Base-by-base conservation (phyloP, 2,329 filamentous ascomycete genomes). In the Xylaria sp. region DNA sequence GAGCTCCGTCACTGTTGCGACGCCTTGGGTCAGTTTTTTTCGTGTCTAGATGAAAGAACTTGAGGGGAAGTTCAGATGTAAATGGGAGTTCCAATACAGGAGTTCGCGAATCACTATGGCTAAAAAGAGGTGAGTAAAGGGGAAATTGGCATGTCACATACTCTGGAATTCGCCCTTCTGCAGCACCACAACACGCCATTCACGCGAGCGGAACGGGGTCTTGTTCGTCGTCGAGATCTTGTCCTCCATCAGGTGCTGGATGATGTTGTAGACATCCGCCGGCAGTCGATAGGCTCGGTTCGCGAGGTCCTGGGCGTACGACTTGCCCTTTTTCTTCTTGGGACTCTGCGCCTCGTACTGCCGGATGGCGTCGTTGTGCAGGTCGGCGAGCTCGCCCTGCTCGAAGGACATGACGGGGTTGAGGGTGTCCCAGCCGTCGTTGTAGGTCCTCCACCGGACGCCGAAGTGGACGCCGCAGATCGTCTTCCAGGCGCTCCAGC, bases 231-330 rank as follows among this genome's bases (percentile, higher is more conserved):
- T 46, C 17, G 26, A 41, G n/a, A 40, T 56, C 38, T 59, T 64
- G 21, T 62, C 57, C 11, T 60, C 55, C 9, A 66, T 21, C 21
- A 64, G 44, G 4, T 48, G 26, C 44, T 66, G 56, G 9, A 62
- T 1, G 42, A 39, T 54, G 24, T 61, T 58, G 39, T 62, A 63
- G 19, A 57, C 9, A 4, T 52, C 59, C 1, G 16, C 16, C 2
- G 57, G 45, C 2, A 66, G 55, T 7, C 43, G 29, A 41, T 55
- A 54, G 19, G 55, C 58, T 18, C 64, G 52, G 44, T 65, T 65
- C 9, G 62, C 64, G 2, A 65, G 48, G 48, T 66, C 60, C 38
- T 66, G 64, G 29, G 56, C 48, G 37, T 66, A 64, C 21, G 60
- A 54, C 29, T 18, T 50, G 37, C 48, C 52, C 57, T 62, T 54